Evolutionary conservation across 2,329 filamentous ascomycete species (phyloP).

Genomic region (Neospermospora avenae): DNA sequence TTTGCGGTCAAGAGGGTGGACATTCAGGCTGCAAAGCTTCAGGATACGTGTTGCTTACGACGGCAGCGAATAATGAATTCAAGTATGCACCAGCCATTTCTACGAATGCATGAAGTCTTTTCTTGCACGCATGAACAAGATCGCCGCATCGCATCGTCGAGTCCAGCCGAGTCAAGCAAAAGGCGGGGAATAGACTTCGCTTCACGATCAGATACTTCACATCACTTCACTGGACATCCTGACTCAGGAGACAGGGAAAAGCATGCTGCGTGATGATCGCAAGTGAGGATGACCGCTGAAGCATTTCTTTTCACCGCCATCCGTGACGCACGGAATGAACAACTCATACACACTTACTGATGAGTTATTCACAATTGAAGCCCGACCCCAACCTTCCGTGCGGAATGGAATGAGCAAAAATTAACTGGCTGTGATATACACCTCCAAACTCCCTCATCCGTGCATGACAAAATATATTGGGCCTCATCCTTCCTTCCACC

Average conservation of each 20-base stretch:
- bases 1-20: not conserved
- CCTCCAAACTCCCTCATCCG: conserved; percentile 19
- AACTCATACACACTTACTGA: conserved; percentile 7
- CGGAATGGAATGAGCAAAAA: not conserved
- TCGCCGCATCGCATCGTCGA: not conserved
- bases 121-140: not conserved
- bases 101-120: not conserved
- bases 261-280: conserved; percentile 7
- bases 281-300: conserved; percentile 12
- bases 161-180: not conserved
- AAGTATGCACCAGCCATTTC: not conserved
- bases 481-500: not conserved
- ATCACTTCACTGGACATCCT: not conserved
- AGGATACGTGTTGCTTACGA: not conserved
- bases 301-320: conserved; percentile 12
- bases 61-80: not conserved
- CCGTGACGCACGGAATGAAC: conserved; percentile 11
- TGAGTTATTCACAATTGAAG: not conserved
- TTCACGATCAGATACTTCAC: conserved; percentile 4
- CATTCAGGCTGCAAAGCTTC: not conserved
- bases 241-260: conserved; percentile 11
- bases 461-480: conserved; percentile 25
- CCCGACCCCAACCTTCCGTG: conserved; percentile 3
- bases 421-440: conserved; percentile 19
- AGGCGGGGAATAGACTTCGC: not conserved